Conservation (phyloP, 2,329 filamentous ascomycete genomes). For the Nemania bipapillata region DNA sequence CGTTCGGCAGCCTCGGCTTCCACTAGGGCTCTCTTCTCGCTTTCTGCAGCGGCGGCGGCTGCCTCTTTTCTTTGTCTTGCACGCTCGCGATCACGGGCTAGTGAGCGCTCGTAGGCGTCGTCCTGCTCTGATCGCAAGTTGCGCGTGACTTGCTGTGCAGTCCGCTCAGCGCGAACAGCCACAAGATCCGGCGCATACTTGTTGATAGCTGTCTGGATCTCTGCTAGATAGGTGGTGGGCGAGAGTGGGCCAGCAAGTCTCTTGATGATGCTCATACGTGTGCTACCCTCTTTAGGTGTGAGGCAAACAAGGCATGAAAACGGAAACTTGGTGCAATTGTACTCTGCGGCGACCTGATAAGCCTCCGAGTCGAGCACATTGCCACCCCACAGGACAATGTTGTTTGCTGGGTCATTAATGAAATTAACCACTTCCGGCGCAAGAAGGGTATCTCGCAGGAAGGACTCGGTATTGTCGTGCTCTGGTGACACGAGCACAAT, state of each 20-base stretch:
- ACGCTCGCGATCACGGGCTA: constrained; percentile 88
- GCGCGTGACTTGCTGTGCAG: constrained; percentile 82
- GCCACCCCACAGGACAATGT: constrained; percentile 90
- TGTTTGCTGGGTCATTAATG: constrained; percentile 77
- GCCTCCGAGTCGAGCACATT: constrained; percentile 93
- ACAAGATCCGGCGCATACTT: constrained; percentile 81
- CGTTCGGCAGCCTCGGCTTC: constrained; percentile 70
- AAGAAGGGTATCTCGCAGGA: constrained; percentile 84
- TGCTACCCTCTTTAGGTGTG: constrained; percentile 83
- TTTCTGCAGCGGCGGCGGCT: constrained; percentile 74
- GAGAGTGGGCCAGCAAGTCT: constrained; percentile 79
- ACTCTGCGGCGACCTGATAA: constrained; percentile 88
- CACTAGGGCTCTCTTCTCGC: constrained; percentile 69
- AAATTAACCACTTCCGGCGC: constrained; percentile 78
- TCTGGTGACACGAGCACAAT: constrained; percentile 89
- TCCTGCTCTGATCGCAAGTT: constrained; percentile 89
- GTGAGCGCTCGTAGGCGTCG: constrained; percentile 88
- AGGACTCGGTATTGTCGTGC: constrained; percentile 88
- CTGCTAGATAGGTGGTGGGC: constrained; percentile 76
- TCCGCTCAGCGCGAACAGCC: constrained; percentile 77
- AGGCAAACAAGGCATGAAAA: constrained; percentile 88
- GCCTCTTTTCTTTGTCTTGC: constrained; percentile 80
- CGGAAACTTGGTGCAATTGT: constrained; percentile 91
- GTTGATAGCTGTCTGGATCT: constrained; percentile 77
- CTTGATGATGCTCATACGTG: constrained; percentile 89